Conservation (phyloP, 2,329 filamentous ascomycete species). For the Rachicladosporium sp. region DNA sequence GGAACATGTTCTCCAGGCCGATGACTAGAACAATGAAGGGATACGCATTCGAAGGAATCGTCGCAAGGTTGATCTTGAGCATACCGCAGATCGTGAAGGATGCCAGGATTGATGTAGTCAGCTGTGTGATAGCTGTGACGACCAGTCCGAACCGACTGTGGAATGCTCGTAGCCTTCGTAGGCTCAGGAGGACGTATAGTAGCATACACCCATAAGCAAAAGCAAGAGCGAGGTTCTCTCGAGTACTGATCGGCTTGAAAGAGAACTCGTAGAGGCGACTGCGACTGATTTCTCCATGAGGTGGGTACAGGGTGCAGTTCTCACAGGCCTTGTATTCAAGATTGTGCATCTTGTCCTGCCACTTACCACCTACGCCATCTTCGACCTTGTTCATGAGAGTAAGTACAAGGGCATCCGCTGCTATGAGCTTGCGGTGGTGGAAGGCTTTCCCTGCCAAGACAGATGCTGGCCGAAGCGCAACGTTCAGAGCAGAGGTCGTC, state of each 20-base stretch:
- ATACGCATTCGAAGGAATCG: slow-evolving; percentile 61
- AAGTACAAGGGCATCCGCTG: slow-evolving; percentile 67
- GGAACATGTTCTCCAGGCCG: slow-evolving; percentile 63
- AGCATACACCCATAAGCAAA: slow-evolving; percentile 53
- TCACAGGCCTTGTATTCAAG: slow-evolving; percentile 39
- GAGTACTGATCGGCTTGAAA: slow-evolving; percentile 58
- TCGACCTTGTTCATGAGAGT: slow-evolving; percentile 59
- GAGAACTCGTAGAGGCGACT: slow-evolving; percentile 66
- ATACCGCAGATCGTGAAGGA: slow-evolving; percentile 71
- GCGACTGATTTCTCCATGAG: slow-evolving; percentile 39
- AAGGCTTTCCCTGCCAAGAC: slow-evolving; percentile 75
- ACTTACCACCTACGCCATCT: slow-evolving; percentile 51
- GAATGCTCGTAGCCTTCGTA: slow-evolving; percentile 59
- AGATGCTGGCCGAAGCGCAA: slow-evolving; percentile 64
- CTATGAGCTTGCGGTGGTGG: slow-evolving; percentile 51
- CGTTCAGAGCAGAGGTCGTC: slow-evolving; percentile 55
- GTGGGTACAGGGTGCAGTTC: slow-evolving; percentile 55
- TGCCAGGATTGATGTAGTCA: slow-evolving; percentile 57
- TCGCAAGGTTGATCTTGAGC: slow-evolving; percentile 61
- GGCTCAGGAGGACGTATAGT: slow-evolving; percentile 52
- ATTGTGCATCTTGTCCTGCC: slow-evolving; percentile 47
- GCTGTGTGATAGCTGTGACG: slow-evolving; percentile 55
- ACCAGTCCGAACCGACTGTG: slow-evolving; percentile 65
- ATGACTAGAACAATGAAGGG: slow-evolving; percentile 65
- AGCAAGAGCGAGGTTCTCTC: slow-evolving; percentile 52